These are phyloP conservation scores for Trichoderma atroviride DNA, from an alignment of 2,329 filamentous ascomycete genomes.

Conservation along the genomic window DNA sequence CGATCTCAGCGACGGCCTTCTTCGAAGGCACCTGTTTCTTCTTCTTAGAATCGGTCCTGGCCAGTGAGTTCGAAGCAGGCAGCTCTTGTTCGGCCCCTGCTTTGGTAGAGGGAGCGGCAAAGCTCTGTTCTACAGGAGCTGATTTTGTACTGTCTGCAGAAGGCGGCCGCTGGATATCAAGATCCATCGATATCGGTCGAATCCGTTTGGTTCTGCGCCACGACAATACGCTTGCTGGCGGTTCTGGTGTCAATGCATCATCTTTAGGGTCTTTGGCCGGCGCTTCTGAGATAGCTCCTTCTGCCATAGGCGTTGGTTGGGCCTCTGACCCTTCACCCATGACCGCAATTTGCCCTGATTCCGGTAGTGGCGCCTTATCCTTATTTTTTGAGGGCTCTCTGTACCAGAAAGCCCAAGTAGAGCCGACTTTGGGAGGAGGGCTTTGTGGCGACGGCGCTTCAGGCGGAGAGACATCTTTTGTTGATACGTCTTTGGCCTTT, in stretches of 20 bases:
- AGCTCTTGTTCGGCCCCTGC: conserved; percentile 13
- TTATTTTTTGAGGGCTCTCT: conserved; percentile 52
- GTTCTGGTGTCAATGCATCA: conserved; percentile 39
- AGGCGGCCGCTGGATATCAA: conserved; percentile 44
- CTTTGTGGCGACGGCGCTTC: conserved; percentile 36
- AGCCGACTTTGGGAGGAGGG: conserved; percentile 54
- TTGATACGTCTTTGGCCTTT: conserved; percentile 45
- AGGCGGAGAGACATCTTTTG: conserved; percentile 45
- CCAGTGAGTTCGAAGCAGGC: conserved; percentile 21
- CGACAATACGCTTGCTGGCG: conserved; percentile 33
- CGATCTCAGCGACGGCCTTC: conserved; percentile 31
- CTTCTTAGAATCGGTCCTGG: conserved; percentile 27
- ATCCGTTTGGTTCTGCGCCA: conserved; percentile 50
- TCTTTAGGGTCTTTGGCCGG: conserved; percentile 39
- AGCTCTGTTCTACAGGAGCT: conserved; percentile 9
- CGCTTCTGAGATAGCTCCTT: conserved; percentile 46
- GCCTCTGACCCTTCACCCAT: conserved; percentile 60
- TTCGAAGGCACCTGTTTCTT: conserved; percentile 28
- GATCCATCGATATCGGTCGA: conserved; percentile 53
- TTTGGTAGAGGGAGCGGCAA: neutral
- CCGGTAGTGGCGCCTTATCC: conserved; percentile 40
- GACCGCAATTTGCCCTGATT: conserved; percentile 58
- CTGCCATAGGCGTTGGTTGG: conserved; percentile 53
- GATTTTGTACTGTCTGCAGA: conserved; percentile 21
- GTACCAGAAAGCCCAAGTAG: conserved; percentile 84